Base-by-base conservation (phyloP, 2,329 filamentous ascomycete species). In the Hawksworthiomyces lignivorus region DNA sequence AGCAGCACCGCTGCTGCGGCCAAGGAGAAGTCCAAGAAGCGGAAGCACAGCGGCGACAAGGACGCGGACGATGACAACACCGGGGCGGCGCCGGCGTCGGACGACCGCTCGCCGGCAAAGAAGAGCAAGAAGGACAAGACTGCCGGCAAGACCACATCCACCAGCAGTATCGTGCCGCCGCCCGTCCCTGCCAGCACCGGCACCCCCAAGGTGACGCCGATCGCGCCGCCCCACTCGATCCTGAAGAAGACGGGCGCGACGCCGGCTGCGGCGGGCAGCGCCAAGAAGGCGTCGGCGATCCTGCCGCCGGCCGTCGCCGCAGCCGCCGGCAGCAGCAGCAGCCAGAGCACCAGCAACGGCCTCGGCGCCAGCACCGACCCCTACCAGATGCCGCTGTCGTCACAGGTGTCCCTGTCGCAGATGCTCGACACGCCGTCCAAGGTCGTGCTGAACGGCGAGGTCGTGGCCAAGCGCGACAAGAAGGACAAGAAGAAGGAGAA, bases 11-110 rank as follows among this genome's bases (percentile, higher is more conserved):
- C 24, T 12, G 24, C 8, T 26, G 8, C 24, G 24, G 24, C 12
- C 8, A 57, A 54, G 51, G 68, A 68, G 57, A n/a, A n/a, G n/a
- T 50, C 52, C 20, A 57, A 54, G 51, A 69, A 68, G 57, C 60
- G 66, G 38, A 68, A 68, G 55, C 59, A 59, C 32, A 48, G 53
- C 5, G 48, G 45, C n/a, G 52, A 55, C 17, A 54, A 56, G n/a
- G 54, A 52, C 3, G 42, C 24, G 20, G 29, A 47, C 48, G 30
- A n/a, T 10, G 15, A 34, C 2, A 37, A 26, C 9, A 27, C 21
- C 2, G 34, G 19, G 3, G 24, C 39, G 4, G 10, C 9, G n/a
- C n/a, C n/a, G n/a, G n/a, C n/a, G n/a, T n/a, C n/a, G n/a, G n/a
- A n/a, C n/a, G n/a, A n/a, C n/a, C n/a, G n/a, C n/a, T n/a, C n/a